Evolutionary conservation across 1,139 yeast genomes (phyloP).

Genomic region (Hansenula sp.): DNA sequence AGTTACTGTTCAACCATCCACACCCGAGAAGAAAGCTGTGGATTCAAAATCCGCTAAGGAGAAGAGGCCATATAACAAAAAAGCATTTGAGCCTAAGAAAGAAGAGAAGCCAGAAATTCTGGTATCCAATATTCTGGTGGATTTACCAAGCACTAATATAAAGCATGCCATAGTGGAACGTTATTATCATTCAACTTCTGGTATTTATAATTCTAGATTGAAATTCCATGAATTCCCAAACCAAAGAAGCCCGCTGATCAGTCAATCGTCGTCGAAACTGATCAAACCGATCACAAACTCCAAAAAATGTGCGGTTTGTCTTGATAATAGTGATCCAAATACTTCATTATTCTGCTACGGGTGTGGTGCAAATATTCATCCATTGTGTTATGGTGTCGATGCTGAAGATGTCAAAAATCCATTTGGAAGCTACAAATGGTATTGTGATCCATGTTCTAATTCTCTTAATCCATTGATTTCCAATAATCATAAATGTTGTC

Average conservation of each 20-base stretch:
- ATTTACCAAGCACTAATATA: constrained; percentile 4
- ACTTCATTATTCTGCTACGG: constrained; percentile 43
- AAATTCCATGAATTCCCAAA: constrained; percentile 16
- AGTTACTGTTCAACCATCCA: constrained; percentile 5
- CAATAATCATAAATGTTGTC: constrained; percentile 57
- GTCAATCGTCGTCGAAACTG: constrained; percentile 1
- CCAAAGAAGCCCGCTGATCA: constrained; percentile 6
- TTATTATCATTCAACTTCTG: constrained; percentile 14
- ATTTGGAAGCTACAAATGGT: constrained; percentile 46
- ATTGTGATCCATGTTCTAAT: constrained; percentile 80
- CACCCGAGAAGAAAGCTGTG: constrained; percentile 7
- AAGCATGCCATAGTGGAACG: constrained; percentile 11
- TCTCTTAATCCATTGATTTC: constrained; percentile 58
- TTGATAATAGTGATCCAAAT: background rate
- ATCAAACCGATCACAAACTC: background rate
- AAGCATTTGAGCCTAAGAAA: background rate
- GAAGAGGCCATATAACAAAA: constrained; percentile 5
- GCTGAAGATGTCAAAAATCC: background rate
- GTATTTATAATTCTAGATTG: constrained; percentile 11
- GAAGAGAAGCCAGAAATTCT: constrained; percentile 10
- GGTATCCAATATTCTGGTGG: constrained; percentile 11
- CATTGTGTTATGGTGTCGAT: constrained; percentile 60
- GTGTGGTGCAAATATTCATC: constrained; percentile 75
- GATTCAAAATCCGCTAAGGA: constrained; percentile 10
- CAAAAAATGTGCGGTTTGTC: constrained; percentile 17